phyloP scores from a whole-genome alignment of 176 grass and related monocot species.

The Saccharum officinarum region DNA sequence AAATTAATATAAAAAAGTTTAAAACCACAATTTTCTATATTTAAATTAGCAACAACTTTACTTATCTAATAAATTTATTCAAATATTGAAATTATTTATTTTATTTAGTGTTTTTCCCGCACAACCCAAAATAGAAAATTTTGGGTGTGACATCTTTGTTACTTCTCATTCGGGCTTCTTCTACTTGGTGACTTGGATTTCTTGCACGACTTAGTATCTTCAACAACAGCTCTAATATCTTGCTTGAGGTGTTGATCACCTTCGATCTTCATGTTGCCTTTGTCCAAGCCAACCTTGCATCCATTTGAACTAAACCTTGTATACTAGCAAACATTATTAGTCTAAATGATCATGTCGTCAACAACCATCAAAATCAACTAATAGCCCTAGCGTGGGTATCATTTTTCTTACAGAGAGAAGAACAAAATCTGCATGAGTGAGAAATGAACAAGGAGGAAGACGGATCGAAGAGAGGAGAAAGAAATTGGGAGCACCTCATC shows the following conservation, averaged over 20 bases:
- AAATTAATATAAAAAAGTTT: too few species aligned
- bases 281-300: neutral
- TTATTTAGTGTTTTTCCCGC: too few species aligned
- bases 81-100: too few species aligned
- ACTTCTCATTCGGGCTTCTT: neutral
- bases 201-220: neutral
- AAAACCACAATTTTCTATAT: too few species aligned
- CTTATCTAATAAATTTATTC: too few species aligned
- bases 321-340: neutral
- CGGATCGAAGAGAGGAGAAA: neutral
- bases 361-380: neutral
- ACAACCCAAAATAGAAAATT: too few species aligned
- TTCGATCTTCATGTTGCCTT: neutral
- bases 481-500: neutral
- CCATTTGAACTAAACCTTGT: neutral
- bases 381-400: neutral
- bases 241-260: neutral
- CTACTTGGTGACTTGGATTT: neutral
- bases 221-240: neutral
- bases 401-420: neutral
- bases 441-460: neutral
- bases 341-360: neutral
- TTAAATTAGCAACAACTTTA: too few species aligned
- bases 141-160: too few species aligned
- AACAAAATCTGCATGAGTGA: neutral